A percentile compares a stretch with the other conserved stretches of the same genome.
Evolutionary conservation across 352 stramenopile genomes (phyloP).

Genomic region (Phytophthora multivora): DNA sequence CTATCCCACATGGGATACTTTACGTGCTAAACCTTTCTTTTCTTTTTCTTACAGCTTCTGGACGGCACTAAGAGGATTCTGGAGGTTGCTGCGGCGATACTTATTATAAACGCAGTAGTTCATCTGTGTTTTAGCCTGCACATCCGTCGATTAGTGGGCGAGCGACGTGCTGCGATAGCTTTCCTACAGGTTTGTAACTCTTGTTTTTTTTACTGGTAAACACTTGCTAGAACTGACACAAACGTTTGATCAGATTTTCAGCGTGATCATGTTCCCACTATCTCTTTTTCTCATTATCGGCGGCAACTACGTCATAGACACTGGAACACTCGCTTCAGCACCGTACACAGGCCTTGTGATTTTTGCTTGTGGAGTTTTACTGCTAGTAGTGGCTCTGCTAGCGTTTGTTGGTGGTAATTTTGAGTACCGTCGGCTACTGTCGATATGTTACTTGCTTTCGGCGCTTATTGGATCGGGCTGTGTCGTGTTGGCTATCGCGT

Average conservation of each 20-base stretch:
- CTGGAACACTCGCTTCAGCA: constrained; percentile 58
- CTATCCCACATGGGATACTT: not conserved
- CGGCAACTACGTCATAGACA: constrained; percentile 78
- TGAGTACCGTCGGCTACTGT: constrained; percentile 80
- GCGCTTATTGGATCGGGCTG: constrained; percentile 52
- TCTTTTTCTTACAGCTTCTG: constrained; percentile 44
- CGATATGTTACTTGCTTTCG: constrained; percentile 67
- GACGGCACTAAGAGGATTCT: constrained; percentile 47
- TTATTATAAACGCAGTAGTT: constrained; percentile 40
- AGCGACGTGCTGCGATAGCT: constrained; percentile 53
- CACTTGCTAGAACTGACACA: not conserved
- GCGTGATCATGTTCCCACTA: constrained; percentile 64
- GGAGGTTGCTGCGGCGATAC: constrained; percentile 34
- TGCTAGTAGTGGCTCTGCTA: constrained; percentile 63
- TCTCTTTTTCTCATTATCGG: constrained; percentile 71
- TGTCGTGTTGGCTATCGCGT: constrained; percentile 61
- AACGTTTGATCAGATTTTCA: constrained; percentile 53
- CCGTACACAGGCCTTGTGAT: constrained; percentile 77
- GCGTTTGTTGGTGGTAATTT: constrained; percentile 74
- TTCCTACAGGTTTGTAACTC: constrained; percentile 57
- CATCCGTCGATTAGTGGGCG: constrained; percentile 54
- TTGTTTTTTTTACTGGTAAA: not conserved
- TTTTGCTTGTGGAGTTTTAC: constrained; percentile 55
- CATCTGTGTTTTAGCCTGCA: constrained; percentile 52
- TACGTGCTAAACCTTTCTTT: not conserved